A percentile compares a stretch with the other conserved stretches of the same genome.
Conservation (phyloP, 2,329 filamentous ascomycete species). For the Amauroascus verrucosus region DNA sequence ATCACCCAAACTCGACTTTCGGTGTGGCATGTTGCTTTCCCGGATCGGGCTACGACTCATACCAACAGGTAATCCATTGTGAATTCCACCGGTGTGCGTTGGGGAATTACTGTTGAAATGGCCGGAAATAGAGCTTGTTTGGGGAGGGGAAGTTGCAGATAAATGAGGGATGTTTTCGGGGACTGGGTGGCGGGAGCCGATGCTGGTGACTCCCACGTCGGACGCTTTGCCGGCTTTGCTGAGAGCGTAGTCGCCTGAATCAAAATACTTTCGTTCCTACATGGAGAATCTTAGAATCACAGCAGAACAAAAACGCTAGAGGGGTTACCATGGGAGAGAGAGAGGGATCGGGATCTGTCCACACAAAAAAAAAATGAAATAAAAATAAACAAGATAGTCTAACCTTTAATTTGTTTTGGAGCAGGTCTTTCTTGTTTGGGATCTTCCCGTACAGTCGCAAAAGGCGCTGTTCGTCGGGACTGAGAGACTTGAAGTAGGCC, state of each 20-base stretch:
- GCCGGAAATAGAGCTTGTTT: slow-evolving; percentile 18
- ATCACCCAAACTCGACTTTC: slow-evolving; percentile 61
- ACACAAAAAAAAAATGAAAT: too few species aligned
- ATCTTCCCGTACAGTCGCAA: slow-evolving; percentile 97
- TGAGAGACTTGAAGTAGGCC: slow-evolving; percentile 57
- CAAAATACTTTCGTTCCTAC: slow-evolving; percentile 93
- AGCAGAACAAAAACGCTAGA: neutral
- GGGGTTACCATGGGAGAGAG: neutral
- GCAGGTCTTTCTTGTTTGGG: slow-evolving; percentile 87
- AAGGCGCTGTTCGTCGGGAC: slow-evolving; percentile 88
- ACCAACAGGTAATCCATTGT: slow-evolving; percentile 30
- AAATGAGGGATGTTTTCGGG: slow-evolving; percentile 93
- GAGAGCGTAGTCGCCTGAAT: slow-evolving; percentile 91
- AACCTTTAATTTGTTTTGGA: slow-evolving; percentile 93
- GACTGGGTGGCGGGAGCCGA: slow-evolving; percentile 88
- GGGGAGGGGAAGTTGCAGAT: slow-evolving; percentile 51
- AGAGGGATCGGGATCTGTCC: neutral
- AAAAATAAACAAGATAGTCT: slow-evolving; percentile 10
- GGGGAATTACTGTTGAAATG: slow-evolving; percentile 28
- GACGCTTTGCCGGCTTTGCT: slow-evolving; percentile 95
- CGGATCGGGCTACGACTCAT: slow-evolving; percentile 67
- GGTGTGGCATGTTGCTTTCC: slow-evolving; percentile 77
- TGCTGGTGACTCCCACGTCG: slow-evolving; percentile 82
- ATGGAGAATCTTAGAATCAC: neutral
- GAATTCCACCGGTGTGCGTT: slow-evolving; percentile 13